Conservation (phyloP, 2,329 filamentous ascomycete species). For the Dryadomyces quercivorus region DNA sequence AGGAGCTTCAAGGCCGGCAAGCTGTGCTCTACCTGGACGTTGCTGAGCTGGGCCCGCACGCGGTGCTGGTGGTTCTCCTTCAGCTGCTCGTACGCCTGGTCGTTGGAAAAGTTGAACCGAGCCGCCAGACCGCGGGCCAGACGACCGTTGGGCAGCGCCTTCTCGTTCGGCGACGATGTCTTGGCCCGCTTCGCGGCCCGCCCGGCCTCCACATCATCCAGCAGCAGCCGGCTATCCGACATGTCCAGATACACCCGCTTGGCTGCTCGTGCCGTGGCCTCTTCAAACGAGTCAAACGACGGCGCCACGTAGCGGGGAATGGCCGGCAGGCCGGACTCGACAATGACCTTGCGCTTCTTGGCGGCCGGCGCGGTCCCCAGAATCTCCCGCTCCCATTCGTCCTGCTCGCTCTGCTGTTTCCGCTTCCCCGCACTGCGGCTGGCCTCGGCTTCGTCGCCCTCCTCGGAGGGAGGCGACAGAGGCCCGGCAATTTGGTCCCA, state of each 20-base stretch:
- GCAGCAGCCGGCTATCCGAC: conserved; percentile 75
- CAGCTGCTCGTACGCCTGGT: conserved; percentile 86
- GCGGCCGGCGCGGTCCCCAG: conserved; percentile 28
- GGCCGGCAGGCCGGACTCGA: conserved; percentile 39
- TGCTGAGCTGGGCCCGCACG: conserved; percentile 81
- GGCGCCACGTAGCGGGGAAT: conserved; percentile 51
- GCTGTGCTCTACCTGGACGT: conserved; percentile 87
- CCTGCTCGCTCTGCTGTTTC: conserved; percentile 32
- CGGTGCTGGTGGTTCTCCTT: conserved; percentile 97
- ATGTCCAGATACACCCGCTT: conserved; percentile 75
- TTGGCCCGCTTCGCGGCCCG: conserved; percentile 48
- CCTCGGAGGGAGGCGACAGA: conserved; percentile 18
- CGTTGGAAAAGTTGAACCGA: conserved; percentile 93
- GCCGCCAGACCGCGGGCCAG: conserved; percentile 61
- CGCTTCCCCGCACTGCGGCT: conserved; percentile 14
- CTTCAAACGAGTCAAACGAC: conserved; percentile 70
- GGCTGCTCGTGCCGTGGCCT: conserved; percentile 57
- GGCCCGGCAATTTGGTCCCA: conserved; percentile 58
- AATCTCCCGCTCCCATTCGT: conserved; percentile 54
- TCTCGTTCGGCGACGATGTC: conserved; percentile 32
- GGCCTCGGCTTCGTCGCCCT: conserved; percentile 11
- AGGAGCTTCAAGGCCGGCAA: conserved; percentile 83
- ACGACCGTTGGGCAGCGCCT: conserved; percentile 55
- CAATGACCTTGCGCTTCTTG: conserved; percentile 52
- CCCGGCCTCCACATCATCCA: conserved; percentile 63